These are phyloP conservation scores for Ogataea salicorniae DNA, from an alignment of 805 yeast species.

Conservation along the genomic window DNA sequence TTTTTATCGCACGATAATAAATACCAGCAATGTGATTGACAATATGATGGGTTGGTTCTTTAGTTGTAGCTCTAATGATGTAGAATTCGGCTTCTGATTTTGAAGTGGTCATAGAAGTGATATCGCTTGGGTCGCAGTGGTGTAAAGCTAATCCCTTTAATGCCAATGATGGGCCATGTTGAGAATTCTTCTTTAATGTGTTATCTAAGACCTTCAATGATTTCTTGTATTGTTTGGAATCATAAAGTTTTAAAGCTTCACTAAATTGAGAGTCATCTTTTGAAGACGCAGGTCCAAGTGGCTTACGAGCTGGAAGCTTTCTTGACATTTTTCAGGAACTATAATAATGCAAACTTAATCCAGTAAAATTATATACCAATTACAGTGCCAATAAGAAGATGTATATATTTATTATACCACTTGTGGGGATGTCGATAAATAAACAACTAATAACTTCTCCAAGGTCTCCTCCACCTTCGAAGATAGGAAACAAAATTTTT, in stretches of 20 bases:
- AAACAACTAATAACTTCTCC: too few relatives aligned
- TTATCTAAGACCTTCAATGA: constrained; percentile 72
- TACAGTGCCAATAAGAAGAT: too few relatives aligned
- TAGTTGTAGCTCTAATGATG: constrained; percentile 55
- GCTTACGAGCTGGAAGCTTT: background rate
- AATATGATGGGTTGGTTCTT: constrained; percentile 58
- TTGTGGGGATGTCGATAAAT: too few relatives aligned
- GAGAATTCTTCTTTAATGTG: constrained; percentile 67
- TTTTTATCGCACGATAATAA: constrained; percentile 63
- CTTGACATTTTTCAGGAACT: background rate
- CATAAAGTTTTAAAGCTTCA: constrained; percentile 79
- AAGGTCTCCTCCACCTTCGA: too few relatives aligned
- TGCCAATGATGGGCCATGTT: constrained; percentile 76
- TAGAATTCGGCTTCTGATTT: constrained; percentile 58
- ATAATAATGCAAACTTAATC: background rate
- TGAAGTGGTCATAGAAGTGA: constrained; percentile 1
- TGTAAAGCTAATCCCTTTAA: constrained; percentile 72
- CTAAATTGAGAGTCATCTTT: constrained; percentile 76
- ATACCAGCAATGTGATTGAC: constrained; percentile 85
- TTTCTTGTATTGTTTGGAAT: constrained; percentile 80
- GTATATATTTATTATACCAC: too few relatives aligned
- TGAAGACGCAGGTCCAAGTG: constrained; percentile 11
- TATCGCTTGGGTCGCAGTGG: constrained; percentile 36
- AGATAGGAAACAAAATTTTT: too few relatives aligned
- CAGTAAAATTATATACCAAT: too few relatives aligned